A percentile compares a stretch with the other conserved stretches of the same genome.
These are phyloP conservation scores for Graphilbum ipis-grandicollis DNA, from an alignment of 2,329 filamentous ascomycete species.

Conservation along the genomic window DNA sequence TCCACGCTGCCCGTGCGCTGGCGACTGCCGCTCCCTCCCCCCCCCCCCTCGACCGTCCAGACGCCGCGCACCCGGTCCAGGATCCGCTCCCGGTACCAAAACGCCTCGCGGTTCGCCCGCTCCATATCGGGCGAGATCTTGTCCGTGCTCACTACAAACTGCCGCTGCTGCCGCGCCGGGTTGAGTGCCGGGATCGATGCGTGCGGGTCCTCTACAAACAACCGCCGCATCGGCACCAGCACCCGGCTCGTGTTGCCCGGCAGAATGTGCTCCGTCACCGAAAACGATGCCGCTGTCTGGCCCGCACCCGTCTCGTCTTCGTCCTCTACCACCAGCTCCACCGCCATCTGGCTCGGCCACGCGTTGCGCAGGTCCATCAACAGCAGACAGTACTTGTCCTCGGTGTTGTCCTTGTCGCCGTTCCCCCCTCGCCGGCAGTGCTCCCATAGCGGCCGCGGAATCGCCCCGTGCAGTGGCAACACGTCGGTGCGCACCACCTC, in stretches of 20 bases:
- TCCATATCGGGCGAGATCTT: constrained; percentile 68
- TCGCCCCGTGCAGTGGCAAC: constrained; percentile 49
- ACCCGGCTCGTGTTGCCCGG: constrained; percentile 57
- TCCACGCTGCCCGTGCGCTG: constrained; percentile 49
- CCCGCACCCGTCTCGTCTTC: constrained; percentile 13
- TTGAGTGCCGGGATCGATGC: constrained; percentile 66
- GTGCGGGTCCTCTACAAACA: constrained; percentile 62
- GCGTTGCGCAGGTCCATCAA: constrained; percentile 75
- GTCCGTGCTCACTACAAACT: constrained; percentile 74
- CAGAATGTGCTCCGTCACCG: constrained; percentile 38
- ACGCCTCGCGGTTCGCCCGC: constrained; percentile 60
- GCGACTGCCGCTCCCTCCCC: constrained; percentile 18
- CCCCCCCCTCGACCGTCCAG: constrained; percentile 41
- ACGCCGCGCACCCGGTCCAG: constrained; percentile 52
- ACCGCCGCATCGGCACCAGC: constrained; percentile 55
- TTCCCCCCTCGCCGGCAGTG: constrained; percentile 6
- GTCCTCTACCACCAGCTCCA: constrained; percentile 28
- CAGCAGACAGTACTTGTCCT: constrained; percentile 56
- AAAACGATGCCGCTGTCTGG: constrained; percentile 24
- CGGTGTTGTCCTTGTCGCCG: neutral
- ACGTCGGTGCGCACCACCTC: constrained; percentile 70
- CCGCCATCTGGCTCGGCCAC: constrained; percentile 65
- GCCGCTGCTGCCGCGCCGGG: constrained; percentile 66
- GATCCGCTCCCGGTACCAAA: constrained; percentile 80
- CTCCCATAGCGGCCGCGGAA: constrained; percentile 44